phyloP scores from a whole-genome alignment of 139 green algal species.

The Chlorella vulgaris region DNA sequence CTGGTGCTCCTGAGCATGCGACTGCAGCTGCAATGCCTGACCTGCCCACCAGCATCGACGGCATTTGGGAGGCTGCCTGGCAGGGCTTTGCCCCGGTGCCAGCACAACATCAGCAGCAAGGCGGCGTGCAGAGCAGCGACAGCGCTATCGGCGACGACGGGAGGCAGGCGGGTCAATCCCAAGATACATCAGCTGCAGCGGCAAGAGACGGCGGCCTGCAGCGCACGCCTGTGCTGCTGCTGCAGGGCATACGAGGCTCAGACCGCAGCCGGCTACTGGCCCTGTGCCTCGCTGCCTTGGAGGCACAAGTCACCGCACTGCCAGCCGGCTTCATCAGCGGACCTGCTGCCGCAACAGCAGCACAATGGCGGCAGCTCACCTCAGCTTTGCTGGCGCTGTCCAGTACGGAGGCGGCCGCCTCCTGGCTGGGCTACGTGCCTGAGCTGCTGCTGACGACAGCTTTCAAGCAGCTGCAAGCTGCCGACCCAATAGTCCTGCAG shows the following conservation, averaged over 20 bases:
- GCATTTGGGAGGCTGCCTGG: background rate
- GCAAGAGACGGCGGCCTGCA: background rate
- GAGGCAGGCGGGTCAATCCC: background rate
- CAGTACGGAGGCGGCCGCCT: conserved; percentile 20
- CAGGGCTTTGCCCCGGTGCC: background rate
- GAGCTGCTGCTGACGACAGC: conserved; percentile 23
- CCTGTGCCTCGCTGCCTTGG: conserved; percentile 31
- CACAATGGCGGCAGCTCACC: conserved; percentile 33
- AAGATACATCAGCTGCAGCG: background rate
- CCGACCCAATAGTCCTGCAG: background rate
- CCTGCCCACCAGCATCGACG: background rate
- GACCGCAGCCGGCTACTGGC: conserved; percentile 41
- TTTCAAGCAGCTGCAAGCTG: background rate
- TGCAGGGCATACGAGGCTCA: conserved; percentile 39
- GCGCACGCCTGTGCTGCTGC: conserved; percentile 20
- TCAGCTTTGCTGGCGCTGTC: conserved; percentile 29
- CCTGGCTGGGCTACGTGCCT: conserved; percentile 44
- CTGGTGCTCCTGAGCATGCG: too few relatives aligned
- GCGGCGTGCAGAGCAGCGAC: background rate
- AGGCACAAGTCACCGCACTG: conserved; percentile 32
- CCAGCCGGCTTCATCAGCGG: background rate
- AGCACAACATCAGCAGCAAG: background rate
- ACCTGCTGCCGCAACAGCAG: background rate
- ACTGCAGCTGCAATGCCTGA: background rate
- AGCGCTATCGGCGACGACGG: background rate